These are phyloP conservation scores for Paraphysoderma sedebokerense DNA, from an alignment of 371 early-diverging fungal genomes.

Conservation along the genomic window DNA sequence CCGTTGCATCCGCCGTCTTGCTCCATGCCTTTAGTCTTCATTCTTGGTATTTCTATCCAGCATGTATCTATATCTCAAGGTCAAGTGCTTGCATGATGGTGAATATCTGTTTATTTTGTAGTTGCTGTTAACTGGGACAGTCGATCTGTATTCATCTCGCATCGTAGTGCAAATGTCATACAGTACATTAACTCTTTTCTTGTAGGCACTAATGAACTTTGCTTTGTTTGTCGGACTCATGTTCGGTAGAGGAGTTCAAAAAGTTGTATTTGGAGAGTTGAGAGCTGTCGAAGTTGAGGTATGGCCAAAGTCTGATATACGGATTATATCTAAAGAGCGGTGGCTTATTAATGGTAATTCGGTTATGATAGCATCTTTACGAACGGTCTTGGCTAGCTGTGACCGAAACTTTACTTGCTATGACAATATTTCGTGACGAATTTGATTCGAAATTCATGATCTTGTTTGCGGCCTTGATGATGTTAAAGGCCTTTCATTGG, in stretches of 20 bases:
- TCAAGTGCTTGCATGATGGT: constrained; percentile 77
- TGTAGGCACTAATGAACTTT: constrained; percentile 60
- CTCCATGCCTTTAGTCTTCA: constrained; percentile 53
- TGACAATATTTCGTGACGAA: constrained; percentile 89
- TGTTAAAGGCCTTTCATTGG: constrained; percentile 93
- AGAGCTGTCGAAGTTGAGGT: constrained; percentile 83
- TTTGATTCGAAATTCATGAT: constrained; percentile 71
- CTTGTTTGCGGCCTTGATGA: constrained; percentile 61
- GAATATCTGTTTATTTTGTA: not conserved
- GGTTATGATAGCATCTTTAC: constrained; percentile 57
- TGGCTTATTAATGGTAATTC: not conserved
- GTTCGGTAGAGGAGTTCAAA: constrained; percentile 50
- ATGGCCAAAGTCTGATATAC: constrained; percentile 2
- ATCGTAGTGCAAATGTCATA: constrained; percentile 3
- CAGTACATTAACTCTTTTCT: not conserved
- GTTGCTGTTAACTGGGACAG: constrained; percentile 6
- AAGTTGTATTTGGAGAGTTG: constrained; percentile 76
- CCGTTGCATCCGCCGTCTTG: constrained; percentile 49
- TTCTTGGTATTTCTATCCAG: constrained; percentile 62
- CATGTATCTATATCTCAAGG: constrained; percentile 68
- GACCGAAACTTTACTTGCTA: constrained; percentile 84
- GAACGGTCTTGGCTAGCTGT: constrained; percentile 92
- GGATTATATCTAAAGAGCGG: not conserved
- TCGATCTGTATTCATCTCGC: constrained; percentile 19
- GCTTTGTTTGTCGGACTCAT: constrained; percentile 56